Percentiles rank a stretch among this genome's conserved stretches.
These are phyloP conservation scores for Sporothrix brunneoviolacea DNA, from an alignment of 2,329 filamentous ascomycete genomes.

Conservation along the genomic window DNA sequence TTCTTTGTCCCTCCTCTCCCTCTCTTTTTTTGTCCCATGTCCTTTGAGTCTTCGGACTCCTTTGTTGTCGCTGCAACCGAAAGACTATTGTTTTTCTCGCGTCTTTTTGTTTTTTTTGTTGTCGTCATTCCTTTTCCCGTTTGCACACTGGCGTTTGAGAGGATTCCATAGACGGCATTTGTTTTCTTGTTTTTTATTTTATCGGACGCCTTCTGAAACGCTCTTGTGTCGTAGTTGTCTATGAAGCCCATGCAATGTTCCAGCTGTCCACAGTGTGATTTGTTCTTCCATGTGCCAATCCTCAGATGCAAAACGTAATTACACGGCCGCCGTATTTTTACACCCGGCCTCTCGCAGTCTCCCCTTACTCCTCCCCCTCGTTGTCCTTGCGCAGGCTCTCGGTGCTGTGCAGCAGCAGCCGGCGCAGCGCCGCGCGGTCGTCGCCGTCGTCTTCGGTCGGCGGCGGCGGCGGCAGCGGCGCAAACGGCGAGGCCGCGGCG, in stretches of 20 bases:
- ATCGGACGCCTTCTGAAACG: too few species aligned
- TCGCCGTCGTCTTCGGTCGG: slow-evolving; percentile 16
- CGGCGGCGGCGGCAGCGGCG: background rate
- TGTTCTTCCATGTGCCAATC: too few species aligned
- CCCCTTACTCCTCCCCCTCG: slow-evolving; percentile 21
- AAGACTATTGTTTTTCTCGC: slow-evolving; percentile 9
- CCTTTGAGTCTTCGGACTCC: too few species aligned
- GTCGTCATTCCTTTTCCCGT: too few species aligned
- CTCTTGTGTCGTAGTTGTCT: too few species aligned
- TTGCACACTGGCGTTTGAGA: slow-evolving; percentile 18
- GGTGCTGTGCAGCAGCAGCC: slow-evolving; percentile 38
- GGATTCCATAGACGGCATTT: slow-evolving; percentile 20
- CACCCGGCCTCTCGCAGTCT: background rate
- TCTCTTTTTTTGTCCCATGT: too few species aligned
- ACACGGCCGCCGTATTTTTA: too few species aligned
- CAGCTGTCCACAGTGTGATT: too few species aligned
- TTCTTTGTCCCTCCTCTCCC: too few species aligned
- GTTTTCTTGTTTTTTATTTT: slow-evolving; percentile 9
- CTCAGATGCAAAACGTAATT: too few species aligned
- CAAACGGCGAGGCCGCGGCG: slow-evolving; percentile 13
- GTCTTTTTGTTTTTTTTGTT: slow-evolving; percentile 9
- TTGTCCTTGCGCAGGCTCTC: slow-evolving; percentile 42
- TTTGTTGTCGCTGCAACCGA: too few species aligned
- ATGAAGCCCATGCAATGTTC: too few species aligned
- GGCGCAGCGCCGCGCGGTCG: slow-evolving; percentile 33